Evolutionary conservation across 2,329 filamentous ascomycete species (phyloP), one percentile per base, ranked within the genome.

Genomic region (Anthostomella pinea): DNA sequence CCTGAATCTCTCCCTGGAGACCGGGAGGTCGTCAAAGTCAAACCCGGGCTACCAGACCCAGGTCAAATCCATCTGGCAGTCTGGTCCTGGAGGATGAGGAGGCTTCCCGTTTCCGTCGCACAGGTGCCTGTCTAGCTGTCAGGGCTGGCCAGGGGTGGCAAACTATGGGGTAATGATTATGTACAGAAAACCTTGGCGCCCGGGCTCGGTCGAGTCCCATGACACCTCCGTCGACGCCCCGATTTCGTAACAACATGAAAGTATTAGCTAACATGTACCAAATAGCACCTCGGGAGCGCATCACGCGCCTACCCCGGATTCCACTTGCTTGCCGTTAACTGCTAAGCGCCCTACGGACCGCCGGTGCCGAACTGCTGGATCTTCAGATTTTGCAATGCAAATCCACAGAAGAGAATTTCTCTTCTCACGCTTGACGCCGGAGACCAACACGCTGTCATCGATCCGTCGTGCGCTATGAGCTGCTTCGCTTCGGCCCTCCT

Each of bases 111-210:
- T n/a, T n/a, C n/a, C n/a, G n/a, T n/a, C n/a, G n/a, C n/a, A n/a
- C n/a, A n/a, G n/a, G n/a, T n/a, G n/a, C n/a, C n/a, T n/a, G n/a
- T n/a, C n/a, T n/a, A n/a, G n/a, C n/a, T n/a, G 22, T 6, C 15
- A n/a, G 25, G 14, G 21, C 26, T 16, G 35, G 16, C 34, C 38
- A 43, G 45, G 45, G 45, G n/a, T n/a, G n/a, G 47, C 45, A 57
- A 56, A 48, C 53, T 56, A 57, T 57, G 52, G 54, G 54, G 54
- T 57, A 57, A 57, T 56, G 24, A 39, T 57, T 57, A 57, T 48
- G 49, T 49, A 56, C 51, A 38, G 35, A 45, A 56, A 54, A 54
- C 42, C n/a, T 47, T 34, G 15, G 15, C 8, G 21, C 21, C 21
- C 7, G 21, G 8, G 21, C 21, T 21, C 36, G 41, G 27, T 26